A percentile compares a stretch with the other conserved stretches of the same genome.
Evolutionary conservation across 352 stramenopile genomes (phyloP).

Genomic region (Pythium vanterpoolii): DNA sequence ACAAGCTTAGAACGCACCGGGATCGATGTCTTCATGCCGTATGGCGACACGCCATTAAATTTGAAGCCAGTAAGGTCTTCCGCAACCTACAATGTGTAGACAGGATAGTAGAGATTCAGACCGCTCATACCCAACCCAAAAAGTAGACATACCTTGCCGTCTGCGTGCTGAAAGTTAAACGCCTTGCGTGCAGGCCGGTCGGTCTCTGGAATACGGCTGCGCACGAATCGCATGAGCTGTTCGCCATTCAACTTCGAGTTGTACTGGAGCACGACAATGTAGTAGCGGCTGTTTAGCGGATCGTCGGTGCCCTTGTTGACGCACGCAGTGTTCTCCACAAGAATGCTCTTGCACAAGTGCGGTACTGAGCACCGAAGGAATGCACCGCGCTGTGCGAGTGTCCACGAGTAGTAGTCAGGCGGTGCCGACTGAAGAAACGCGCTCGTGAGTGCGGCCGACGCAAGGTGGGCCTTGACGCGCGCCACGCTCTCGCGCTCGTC

Average conservation of each 20-base stretch:
- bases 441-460: constrained; percentile 43
- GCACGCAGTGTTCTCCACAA: constrained; percentile 86
- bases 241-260: constrained; percentile 79
- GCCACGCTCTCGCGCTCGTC: constrained; percentile 50
- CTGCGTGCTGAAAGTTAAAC: constrained; percentile 87
- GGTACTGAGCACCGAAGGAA: constrained; percentile 58
- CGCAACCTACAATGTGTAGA: constrained; percentile 46
- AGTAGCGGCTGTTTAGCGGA: constrained; percentile 71
- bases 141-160: constrained; percentile 34
- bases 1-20: constrained; percentile 34
- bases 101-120: background rate
- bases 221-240: constrained; percentile 81
- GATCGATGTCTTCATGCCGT: constrained; percentile 69
- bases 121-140: no score
- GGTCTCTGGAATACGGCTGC: constrained; percentile 47
- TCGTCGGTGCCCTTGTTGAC: constrained; percentile 51
- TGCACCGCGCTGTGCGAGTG: constrained; percentile 49
- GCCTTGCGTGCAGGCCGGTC: constrained; percentile 66
- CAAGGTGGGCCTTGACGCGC: constrained; percentile 46
- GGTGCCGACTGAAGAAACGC: constrained; percentile 65
- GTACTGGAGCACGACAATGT: constrained; percentile 87
- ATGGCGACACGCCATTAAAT: constrained; percentile 83
- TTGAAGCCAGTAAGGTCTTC: constrained; percentile 78
- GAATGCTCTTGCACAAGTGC: constrained; percentile 89
- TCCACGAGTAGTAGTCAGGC: constrained; percentile 75